These are phyloP conservation scores for Cutaneotrichosporon cavernicola DNA, from an alignment of 1,284 basidiomycete genomes.

Conservation along the genomic window DNA sequence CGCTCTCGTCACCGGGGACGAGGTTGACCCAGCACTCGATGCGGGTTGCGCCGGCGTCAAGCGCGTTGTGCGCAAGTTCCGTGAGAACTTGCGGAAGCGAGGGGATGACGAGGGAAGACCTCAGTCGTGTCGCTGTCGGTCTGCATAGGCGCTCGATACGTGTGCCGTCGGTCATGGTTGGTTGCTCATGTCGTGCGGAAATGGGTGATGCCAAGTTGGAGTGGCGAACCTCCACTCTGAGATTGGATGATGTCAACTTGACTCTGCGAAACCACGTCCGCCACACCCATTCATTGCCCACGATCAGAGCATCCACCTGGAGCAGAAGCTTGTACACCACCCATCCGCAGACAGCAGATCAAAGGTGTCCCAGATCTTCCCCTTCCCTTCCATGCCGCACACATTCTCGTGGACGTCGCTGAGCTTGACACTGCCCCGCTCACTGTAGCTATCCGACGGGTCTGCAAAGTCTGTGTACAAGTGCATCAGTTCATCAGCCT, in stretches of 20 bases:
- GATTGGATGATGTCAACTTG: slow-evolving; percentile 1
- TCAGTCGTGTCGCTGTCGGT: slow-evolving; percentile 51
- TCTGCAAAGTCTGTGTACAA: too few relatives aligned
- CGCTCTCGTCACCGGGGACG: slow-evolving; percentile 62
- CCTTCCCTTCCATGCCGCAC: too few relatives aligned
- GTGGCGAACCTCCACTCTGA: slow-evolving; percentile 21
- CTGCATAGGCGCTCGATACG: slow-evolving; percentile 16
- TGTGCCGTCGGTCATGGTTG: slow-evolving; percentile 1
- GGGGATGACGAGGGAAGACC: slow-evolving; percentile 78
- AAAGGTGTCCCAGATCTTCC: too few relatives aligned
- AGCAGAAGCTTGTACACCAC: too few relatives aligned
- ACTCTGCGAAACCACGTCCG: not conserved
- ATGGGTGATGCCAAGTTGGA: slow-evolving; percentile 75
- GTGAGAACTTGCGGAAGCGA: slow-evolving; percentile 72
- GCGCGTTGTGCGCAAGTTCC: slow-evolving; percentile 79
- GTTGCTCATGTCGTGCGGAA: not conserved
- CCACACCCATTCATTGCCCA: not conserved
- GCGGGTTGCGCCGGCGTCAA: slow-evolving; percentile 53
- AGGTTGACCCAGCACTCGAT: slow-evolving; percentile 51
- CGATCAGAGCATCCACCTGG: too few relatives aligned
- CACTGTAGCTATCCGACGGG: too few relatives aligned
- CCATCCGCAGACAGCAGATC: too few relatives aligned
- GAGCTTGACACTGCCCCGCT: too few relatives aligned
- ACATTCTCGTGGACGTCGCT: too few relatives aligned
- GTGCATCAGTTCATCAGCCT: too few relatives aligned